These are phyloP conservation scores for Phaeotremella fagi DNA, from an alignment of 768 basidiomycete species.

Conservation along the genomic window DNA sequence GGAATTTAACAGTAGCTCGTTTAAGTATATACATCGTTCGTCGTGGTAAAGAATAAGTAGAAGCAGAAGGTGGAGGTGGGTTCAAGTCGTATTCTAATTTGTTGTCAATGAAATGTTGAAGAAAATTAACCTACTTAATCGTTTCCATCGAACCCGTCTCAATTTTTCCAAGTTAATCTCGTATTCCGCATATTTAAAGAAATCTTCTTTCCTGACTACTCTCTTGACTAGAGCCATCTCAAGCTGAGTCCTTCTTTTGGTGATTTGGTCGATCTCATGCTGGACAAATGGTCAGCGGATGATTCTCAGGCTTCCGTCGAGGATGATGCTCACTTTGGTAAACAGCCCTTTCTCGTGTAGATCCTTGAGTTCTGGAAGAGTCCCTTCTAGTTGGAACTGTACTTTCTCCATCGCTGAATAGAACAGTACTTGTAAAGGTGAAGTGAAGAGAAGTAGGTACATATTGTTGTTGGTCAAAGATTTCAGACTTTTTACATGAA, in stretches of 20 bases:
- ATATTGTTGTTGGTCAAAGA: not conserved
- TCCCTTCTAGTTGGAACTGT: constrained; percentile 91
- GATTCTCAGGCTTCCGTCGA: not conserved
- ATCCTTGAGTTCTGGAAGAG: constrained; percentile 94
- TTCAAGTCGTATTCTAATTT: constrained; percentile 36
- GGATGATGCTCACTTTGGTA: constrained; percentile 56
- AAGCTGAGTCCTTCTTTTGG: constrained; percentile 75
- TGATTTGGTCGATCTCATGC: constrained; percentile 72
- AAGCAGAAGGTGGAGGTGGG: constrained; percentile 60
- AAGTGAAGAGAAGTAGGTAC: not conserved
- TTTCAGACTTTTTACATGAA: constrained; percentile 9
- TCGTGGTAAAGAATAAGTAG: constrained; percentile 77
- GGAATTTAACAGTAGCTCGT: constrained; percentile 81
- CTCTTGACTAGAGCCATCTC: constrained; percentile 79
- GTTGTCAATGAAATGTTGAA: not conserved
- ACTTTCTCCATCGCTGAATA: constrained; percentile 75
- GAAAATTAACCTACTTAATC: constrained; percentile 57
- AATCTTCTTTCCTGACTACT: constrained; percentile 79
- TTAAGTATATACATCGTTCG: constrained; percentile 87
- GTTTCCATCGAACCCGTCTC: constrained; percentile 66
- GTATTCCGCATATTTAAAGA: constrained; percentile 82
- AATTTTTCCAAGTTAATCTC: constrained; percentile 83
- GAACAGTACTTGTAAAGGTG: not conserved
- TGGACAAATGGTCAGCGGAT: not conserved
- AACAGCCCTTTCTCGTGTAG: constrained; percentile 79